Base-by-base conservation (phyloP, 1,139 yeast species). In the Protomyces gravidus region DNA sequence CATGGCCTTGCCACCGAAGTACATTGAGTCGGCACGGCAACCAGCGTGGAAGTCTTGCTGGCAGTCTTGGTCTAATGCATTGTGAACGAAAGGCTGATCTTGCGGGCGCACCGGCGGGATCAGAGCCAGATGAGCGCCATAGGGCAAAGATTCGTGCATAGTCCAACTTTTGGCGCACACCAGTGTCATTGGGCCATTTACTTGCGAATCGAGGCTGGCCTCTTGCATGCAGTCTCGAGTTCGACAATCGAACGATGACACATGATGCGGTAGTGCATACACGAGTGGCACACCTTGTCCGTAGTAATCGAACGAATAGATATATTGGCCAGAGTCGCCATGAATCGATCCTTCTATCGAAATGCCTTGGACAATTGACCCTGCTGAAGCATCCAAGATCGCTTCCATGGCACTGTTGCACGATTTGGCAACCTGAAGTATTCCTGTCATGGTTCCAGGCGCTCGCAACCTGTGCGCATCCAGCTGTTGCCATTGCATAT, bases 231-330 rank as follows among this genome's bases (percentile, higher is more conserved):
- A 19, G 5, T 13, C 11, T n/a, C 39, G 15, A 60, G 78, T 75
- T 2, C 69, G 68, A 1, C 73, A 62, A 30, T 76, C 69, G 64
- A 86, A 74, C 0, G 86, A 78, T 36, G 73, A 74, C 50, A 81
- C 76, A 63, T 85, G 94, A 70, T 87, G 95, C 21, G 92, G 89
- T 60, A 85, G 76, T 5, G 88, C 86, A 71, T 81, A 86, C 3
- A 85, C 71, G 52, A 85, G 72, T 7, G 85, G 77, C 5, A 71
- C 70, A 15, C 83, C 78, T 3, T 45, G 15, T 13, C 58, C 53
- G 17, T 9, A 26, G 32, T 42, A 46, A 13, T 71, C 64, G 71
- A 85, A 85, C n/a, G 66, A 71, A 66, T 85, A 78, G 32, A 75
- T 68, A 68, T 84, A 85, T 15, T 74, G 70, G 2, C 83, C 86